Percentiles rank a stretch among this genome's conserved stretches.
phyloP scores from a whole-genome alignment of 345 rosid species.

The Lagerstroemia speciosa region DNA sequence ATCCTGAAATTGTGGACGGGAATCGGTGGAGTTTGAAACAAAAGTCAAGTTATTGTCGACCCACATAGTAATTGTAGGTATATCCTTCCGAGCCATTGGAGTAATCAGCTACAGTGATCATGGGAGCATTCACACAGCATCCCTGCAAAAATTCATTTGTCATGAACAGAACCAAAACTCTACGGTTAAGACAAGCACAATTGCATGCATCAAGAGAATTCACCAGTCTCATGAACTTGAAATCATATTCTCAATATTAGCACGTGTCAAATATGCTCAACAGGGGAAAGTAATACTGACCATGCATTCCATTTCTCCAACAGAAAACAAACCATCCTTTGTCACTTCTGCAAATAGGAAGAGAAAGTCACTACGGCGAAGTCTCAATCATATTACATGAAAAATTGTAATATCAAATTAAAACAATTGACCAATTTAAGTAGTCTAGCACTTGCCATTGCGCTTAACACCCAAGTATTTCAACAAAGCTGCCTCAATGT shows the following conservation, averaged over 20 bases:
- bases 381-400: background rate
- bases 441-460: slow-evolving; percentile 46
- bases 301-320: slow-evolving; percentile 99
- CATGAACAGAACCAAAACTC: background rate
- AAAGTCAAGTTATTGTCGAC: slow-evolving; percentile 20
- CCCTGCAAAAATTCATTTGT: slow-evolving; percentile 48
- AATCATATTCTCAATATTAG: too few relatives aligned
- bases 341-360: slow-evolving; percentile 60
- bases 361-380: background rate
- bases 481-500: slow-evolving; percentile 73
- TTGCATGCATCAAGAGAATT: background rate
- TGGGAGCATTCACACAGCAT: slow-evolving; percentile 96
- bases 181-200: background rate
- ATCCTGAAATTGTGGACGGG: background rate
- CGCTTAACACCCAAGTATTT: slow-evolving; percentile 95
- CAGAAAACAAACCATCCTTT: slow-evolving; percentile 95
- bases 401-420: too few relatives aligned
- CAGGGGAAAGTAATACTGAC: slow-evolving; percentile 20
- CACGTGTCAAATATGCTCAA: background rate
- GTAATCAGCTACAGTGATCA: slow-evolving; percentile 96
- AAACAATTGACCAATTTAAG: background rate
- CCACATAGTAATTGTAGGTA: slow-evolving; percentile 81
- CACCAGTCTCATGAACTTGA: background rate
- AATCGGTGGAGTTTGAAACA: slow-evolving; percentile 1
- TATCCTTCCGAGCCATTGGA: slow-evolving; percentile 94